These are phyloP conservation scores for Penicillium ucsense DNA, from an alignment of 495 filamentous ascomycete species.

Conservation along the genomic window DNA sequence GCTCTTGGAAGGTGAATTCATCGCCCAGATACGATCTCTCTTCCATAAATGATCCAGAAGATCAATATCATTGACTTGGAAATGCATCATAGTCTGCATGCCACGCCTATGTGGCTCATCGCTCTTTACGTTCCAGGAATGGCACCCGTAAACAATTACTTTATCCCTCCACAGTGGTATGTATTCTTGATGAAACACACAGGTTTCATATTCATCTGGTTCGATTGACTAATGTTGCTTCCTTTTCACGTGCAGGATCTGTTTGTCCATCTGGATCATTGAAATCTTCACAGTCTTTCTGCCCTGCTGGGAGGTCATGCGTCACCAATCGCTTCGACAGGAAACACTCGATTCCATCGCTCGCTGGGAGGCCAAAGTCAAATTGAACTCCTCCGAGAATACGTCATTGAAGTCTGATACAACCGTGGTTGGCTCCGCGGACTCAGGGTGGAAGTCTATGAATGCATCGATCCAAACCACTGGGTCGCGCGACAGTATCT, in stretches of 20 bases:
- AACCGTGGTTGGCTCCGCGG: constrained; percentile 26
- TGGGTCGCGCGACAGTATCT: constrained; percentile 30
- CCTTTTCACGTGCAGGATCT: constrained; percentile 30
- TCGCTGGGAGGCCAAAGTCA: constrained; percentile 24
- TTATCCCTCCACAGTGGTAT: constrained; percentile 48
- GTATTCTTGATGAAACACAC: constrained; percentile 1
- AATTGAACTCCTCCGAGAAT: constrained; percentile 12
- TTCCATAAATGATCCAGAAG: background rate
- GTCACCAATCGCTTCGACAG: constrained; percentile 34
- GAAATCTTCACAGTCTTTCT: constrained; percentile 45
- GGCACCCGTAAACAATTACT: constrained; percentile 44
- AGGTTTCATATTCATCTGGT: background rate
- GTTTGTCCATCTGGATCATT: constrained; percentile 43
- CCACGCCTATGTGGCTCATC: constrained; percentile 57
- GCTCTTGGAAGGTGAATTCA: constrained; percentile 35
- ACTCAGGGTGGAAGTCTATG: constrained; percentile 24
- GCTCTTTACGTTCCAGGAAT: constrained; percentile 49
- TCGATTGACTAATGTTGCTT: background rate
- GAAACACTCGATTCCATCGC: constrained; percentile 29
- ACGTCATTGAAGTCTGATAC: constrained; percentile 21
- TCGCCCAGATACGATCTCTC: no score
- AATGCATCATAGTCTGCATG: constrained; percentile 33
- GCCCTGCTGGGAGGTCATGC: constrained; percentile 46
- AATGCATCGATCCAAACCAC: constrained; percentile 18
- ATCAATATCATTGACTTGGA: background rate